Evolutionary conservation across 257 asterid species (phyloP).

Genomic region (Przewalskia tangutica): DNA sequence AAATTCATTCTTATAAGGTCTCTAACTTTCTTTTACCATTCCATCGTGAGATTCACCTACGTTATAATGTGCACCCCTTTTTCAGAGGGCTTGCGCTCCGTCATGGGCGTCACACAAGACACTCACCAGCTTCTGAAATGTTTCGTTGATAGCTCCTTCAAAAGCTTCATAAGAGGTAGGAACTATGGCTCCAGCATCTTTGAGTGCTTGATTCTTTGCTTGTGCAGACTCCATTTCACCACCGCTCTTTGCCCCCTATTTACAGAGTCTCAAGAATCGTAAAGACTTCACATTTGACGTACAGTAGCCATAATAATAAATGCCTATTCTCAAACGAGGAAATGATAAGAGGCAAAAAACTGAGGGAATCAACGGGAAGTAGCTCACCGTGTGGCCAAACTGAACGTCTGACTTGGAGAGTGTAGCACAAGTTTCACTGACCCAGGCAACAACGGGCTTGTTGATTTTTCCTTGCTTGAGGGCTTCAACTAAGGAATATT

Average conservation of each 20-base stretch:
- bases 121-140: constrained; percentile 64
- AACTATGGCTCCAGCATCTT: constrained; percentile 87
- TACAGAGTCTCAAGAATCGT: background rate
- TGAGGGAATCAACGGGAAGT: background rate
- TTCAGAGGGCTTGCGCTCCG: too few relatives aligned
- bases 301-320: background rate
- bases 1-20: too few relatives aligned
- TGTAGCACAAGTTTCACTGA: constrained; percentile 91
- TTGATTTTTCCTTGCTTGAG: constrained; percentile 85
- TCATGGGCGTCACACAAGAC: background rate
- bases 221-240: constrained; percentile 98
- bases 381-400: constrained; percentile 93
- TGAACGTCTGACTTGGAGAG: constrained; percentile 97
- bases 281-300: background rate
- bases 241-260: constrained; percentile 95
- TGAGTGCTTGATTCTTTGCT: constrained; percentile 91
- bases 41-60: too few relatives aligned
- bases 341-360: background rate
- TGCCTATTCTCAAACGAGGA: background rate
- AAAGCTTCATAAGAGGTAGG: constrained; percentile 91
- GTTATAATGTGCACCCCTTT: too few relatives aligned
- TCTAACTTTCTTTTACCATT: too few relatives aligned
- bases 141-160: constrained; percentile 66
- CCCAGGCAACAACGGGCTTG: constrained; percentile 98
- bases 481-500: constrained; percentile 93